phyloP scores from a whole-genome alignment of 1,139 yeast species.

The Lodderomyces margitis region DNA sequence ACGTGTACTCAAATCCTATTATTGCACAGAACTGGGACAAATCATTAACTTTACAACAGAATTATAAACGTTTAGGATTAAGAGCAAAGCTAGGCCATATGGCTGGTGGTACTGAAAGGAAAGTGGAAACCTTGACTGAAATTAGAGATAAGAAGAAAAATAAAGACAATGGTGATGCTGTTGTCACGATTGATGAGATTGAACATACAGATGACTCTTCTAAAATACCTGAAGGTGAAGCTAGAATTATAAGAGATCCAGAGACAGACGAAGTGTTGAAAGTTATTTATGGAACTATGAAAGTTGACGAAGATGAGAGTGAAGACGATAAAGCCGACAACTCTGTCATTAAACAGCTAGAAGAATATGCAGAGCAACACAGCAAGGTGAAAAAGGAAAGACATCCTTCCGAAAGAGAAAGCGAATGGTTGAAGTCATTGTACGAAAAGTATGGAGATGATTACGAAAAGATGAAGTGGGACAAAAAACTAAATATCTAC shows the following conservation, averaged over 20 bases:
- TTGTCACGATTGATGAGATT: constrained; percentile 35
- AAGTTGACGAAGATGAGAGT: constrained; percentile 19
- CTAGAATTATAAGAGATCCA: constrained; percentile 69
- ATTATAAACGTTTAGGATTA: constrained; percentile 76
- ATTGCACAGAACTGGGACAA: constrained; percentile 92
- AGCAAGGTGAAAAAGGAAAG: constrained; percentile 51
- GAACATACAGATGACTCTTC: constrained; percentile 50
- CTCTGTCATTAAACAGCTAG: constrained; percentile 65
- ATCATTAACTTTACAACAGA: constrained; percentile 75
- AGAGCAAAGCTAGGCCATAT: constrained; percentile 60
- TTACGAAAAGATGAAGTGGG: constrained; percentile 89
- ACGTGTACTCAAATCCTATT: constrained; percentile 70
- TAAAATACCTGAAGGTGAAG: constrained; percentile 75
- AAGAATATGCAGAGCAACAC: constrained; percentile 56
- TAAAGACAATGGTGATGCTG: constrained; percentile 20
- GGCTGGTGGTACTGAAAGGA: constrained; percentile 67
- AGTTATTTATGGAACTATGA: constrained; percentile 69
- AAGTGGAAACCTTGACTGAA: constrained; percentile 39
- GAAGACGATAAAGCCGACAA: constrained; percentile 27
- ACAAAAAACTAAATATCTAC: constrained; percentile 73
- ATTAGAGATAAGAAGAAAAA: constrained; percentile 22
- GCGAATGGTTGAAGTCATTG: constrained; percentile 64
- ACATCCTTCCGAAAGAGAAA: constrained; percentile 68
- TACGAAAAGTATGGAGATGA: constrained; percentile 84
- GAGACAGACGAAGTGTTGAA: constrained; percentile 66